These are phyloP conservation scores for Candida ficus DNA, from an alignment of 805 yeast genomes.

Conservation along the genomic window DNA sequence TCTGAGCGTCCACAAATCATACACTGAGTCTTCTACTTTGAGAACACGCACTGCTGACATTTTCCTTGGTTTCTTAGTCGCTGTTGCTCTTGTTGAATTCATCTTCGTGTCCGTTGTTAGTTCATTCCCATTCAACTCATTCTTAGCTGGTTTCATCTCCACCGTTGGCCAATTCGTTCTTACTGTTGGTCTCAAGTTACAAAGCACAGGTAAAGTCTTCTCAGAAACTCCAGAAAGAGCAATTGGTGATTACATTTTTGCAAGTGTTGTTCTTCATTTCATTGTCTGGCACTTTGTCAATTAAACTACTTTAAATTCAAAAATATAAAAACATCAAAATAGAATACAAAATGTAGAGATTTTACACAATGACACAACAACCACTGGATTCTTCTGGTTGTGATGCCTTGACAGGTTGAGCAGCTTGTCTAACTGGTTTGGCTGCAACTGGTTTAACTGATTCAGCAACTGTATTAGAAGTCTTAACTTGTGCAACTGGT, in stretches of 20 bases:
- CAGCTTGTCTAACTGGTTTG: neutral
- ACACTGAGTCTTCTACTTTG: slow-evolving; percentile 29
- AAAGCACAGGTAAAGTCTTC: slow-evolving; percentile 42
- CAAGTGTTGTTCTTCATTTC: slow-evolving; percentile 85
- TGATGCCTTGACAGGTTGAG: neutral
- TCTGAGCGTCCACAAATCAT: slow-evolving; percentile 27
- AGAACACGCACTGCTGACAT: slow-evolving; percentile 66
- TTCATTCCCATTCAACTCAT: slow-evolving; percentile 95
- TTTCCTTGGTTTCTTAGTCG: slow-evolving; percentile 70
- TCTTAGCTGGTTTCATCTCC: slow-evolving; percentile 84
- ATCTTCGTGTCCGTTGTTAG: slow-evolving; percentile 72
- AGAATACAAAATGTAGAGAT: too few relatives aligned
- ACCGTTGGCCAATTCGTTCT: slow-evolving; percentile 96
- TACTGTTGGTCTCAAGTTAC: slow-evolving; percentile 77
- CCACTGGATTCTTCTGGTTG: slow-evolving; percentile 26
- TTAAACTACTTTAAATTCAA: slow-evolving; percentile 36
- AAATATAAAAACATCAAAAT: too few relatives aligned
- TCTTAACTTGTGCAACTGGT: neutral
- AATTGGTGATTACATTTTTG: slow-evolving; percentile 83
- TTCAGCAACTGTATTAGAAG: too few relatives aligned
- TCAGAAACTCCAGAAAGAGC: slow-evolving; percentile 54
- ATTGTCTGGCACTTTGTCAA: slow-evolving; percentile 88
- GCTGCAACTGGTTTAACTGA: neutral
- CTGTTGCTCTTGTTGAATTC: slow-evolving; percentile 74
- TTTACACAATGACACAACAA: slow-evolving; percentile 26